Evolutionary conservation across 768 basidiomycete genomes (phyloP), one percentile per base, ranked within the genome.

Genomic region (Dendrothele bispora): DNA sequence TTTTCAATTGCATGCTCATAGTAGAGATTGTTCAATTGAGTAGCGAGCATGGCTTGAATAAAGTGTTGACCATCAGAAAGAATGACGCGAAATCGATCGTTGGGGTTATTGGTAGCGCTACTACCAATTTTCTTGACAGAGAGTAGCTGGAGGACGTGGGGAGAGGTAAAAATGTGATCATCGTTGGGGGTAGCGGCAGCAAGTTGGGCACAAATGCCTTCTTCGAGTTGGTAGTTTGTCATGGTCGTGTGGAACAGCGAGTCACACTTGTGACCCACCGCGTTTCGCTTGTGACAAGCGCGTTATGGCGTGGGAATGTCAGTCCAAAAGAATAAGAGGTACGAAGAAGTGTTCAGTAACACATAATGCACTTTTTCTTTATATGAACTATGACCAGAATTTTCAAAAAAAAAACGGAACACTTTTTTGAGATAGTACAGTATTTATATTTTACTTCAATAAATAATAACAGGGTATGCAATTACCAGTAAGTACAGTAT

Each of bases 1-100:
- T 85, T 90, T 29, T 68, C 66, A 27, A 98, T 71, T 1, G 70
- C 59, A 5, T 82, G 79, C 0, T 82, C 72, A 14, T 84, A 76
- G 12, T 95, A 83, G 54, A 91, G 68, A 6, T 72, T 52, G 58
- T 98, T 98, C 37, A 94, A 78, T 59, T 92, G 88, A 0, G 95
- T 98, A 4, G 94, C 91, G 27, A 98, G 75, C 97, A 99, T 98
- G 21, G 89, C 85, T 64, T 98, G 97, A 39, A 88, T 74, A 63
- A 89, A 97, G 55, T 88, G 70, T 17, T 75, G 72, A 32, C 95
- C 94, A 66, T 98, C 95, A 0, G 93, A 95, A 32, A 98, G 72
- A 65, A 98, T 91, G 50, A 95, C 76, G 51, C 92, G 79, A 65
- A 79, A 83, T 48, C 86, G 73, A 59, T 88, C 86, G 37, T 74